Base-by-base conservation (phyloP, 2,329 filamentous ascomycete species). In the Periconia sp. region DNA sequence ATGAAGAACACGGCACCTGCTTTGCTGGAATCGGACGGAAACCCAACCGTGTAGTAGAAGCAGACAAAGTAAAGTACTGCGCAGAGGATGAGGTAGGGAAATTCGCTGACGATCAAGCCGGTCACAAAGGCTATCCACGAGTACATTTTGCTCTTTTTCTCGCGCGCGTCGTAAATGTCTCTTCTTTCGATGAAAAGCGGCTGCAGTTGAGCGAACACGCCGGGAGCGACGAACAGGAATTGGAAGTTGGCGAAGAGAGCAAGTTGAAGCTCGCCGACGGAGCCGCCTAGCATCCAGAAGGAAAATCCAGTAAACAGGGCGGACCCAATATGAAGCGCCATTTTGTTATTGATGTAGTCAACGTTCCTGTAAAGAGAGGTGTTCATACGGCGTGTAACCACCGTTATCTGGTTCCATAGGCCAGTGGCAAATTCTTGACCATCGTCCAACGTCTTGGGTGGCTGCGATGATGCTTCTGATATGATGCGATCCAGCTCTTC, bases 101-200 rank as follows among this genome's bases (percentile, higher is more conserved):
- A 79, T 68, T 92, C 89, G 37, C 87, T 86, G 1, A 89, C 52
- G 49, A 91, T 82, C 61, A 89, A 87, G 58, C 85, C 82, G 2
- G 87, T 76, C 63, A 91, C 81, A 70, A 92, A 91, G 1, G 81
- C 85, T 58, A 83, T 79, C 88, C 89, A 91, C 0, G 84, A 88
- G 74, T 91, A 92, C 1, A 85, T 81, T 65, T 90, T 90, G 62
- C 81, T 84, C 2, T 86, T 82, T 13, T 82, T 77, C 64, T 86
- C 83, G 42, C 82, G 81, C 3, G 79, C 80, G 65, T 85, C 82
- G 68, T 84, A 85, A n/a, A 86, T 64, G 31, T 68, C 23, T 27
- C 23, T 65, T 20, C 64, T 59, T 14, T 68, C 76, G 45, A 80
- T 78, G 63, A 82, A 80, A 3, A 80, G 56, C 15, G 77, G 71